phyloP scores from a whole-genome alignment of 176 grass and related monocot species.

The Zoysia japonica region DNA sequence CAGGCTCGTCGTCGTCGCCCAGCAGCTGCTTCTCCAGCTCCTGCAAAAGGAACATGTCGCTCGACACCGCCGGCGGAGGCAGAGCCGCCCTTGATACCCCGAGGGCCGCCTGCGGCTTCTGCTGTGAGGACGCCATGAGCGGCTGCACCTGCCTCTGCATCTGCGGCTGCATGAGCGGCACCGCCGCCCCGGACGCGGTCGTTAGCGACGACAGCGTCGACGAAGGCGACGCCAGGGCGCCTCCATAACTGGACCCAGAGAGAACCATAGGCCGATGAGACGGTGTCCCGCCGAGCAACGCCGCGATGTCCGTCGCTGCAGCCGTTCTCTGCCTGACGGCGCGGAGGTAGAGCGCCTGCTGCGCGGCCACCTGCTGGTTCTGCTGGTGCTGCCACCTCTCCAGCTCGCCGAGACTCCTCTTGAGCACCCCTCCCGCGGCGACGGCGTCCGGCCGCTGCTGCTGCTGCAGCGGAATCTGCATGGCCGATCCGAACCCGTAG shows the following conservation, averaged over 20 bases:
- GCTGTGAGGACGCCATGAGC: background rate
- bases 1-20: constrained; percentile 61
- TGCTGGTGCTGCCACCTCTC: constrained; percentile 60
- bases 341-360: constrained; percentile 68
- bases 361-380: constrained; percentile 34
- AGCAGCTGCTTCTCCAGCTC: constrained; percentile 93
- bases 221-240: constrained; percentile 39
- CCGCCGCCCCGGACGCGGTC: constrained; percentile 40
- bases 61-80: background rate
- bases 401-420: constrained; percentile 72
- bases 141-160: background rate
- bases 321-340: constrained; percentile 65
- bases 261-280: constrained; percentile 38
- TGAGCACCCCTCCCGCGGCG: constrained; percentile 52
- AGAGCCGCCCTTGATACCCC: constrained; percentile 2
- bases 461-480: constrained; percentile 50
- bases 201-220: constrained; percentile 67
- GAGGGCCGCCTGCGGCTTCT: constrained; percentile 9
- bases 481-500: constrained; percentile 54
- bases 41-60: constrained; percentile 55
- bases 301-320: background rate
- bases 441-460: constrained; percentile 40
- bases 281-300: constrained; percentile 21
- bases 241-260: constrained; percentile 48
- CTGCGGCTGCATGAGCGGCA: constrained; percentile 45